These are phyloP conservation scores for Stephania yunnanensis DNA, from an alignment of 164 flowering plant genomes.

Conservation along the genomic window DNA sequence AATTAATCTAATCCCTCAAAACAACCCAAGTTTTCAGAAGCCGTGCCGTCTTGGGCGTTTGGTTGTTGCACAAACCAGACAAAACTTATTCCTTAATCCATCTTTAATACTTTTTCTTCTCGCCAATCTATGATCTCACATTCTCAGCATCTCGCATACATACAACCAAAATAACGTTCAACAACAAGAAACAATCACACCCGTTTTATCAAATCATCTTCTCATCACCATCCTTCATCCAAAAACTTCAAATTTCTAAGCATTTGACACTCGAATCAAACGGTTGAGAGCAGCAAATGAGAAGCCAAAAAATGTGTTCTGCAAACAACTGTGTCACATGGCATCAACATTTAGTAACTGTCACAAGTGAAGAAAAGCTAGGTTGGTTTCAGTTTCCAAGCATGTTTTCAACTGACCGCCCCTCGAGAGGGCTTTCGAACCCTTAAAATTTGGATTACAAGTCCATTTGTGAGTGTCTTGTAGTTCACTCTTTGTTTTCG, in stretches of 20 bases:
- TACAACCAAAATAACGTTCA: neutral
- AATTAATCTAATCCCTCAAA: neutral
- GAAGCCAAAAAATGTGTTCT: no score
- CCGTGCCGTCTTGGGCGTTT: slow-evolving; percentile 78
- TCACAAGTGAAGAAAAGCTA: no score
- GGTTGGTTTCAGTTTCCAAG: no score
- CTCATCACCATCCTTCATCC: slow-evolving; percentile 15
- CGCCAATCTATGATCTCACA: neutral
- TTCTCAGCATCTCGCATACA: neutral
- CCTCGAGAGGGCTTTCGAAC: slow-evolving; percentile 45
- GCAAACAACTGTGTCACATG: no score
- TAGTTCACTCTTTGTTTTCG: slow-evolving; percentile 25
- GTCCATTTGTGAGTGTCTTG: slow-evolving; percentile 43
- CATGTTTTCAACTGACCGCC: slow-evolving; percentile 31
- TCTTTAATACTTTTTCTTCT: slow-evolving; percentile 5
- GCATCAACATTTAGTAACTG: no score
- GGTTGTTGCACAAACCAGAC: slow-evolving; percentile 11
- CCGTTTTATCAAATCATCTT: neutral
- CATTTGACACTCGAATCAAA: no score
- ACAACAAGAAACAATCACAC: neutral
- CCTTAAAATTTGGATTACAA: slow-evolving; percentile 44
- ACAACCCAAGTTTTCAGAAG: slow-evolving; percentile 37
- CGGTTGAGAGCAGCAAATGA: no score
- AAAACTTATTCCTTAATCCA: slow-evolving; percentile 41
- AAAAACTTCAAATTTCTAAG: slow-evolving; percentile 10